Conservation (phyloP, 164 flowering plant genomes). For the Annona cherimola region DNA sequence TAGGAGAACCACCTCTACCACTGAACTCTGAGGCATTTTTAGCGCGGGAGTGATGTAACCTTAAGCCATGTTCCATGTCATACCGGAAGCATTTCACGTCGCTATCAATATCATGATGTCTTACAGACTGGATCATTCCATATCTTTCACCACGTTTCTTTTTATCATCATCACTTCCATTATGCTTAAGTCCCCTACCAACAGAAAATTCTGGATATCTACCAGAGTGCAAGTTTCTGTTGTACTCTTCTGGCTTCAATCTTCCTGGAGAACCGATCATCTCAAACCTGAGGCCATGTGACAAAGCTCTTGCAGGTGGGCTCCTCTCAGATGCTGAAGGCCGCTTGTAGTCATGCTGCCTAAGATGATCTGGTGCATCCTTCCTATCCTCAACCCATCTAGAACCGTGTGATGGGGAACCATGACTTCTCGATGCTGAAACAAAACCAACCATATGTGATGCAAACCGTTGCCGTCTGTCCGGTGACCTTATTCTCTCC, state of each 20-base stretch:
- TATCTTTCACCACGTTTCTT: slow-evolving; percentile 28
- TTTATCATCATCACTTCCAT: slow-evolving; percentile 29
- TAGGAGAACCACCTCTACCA: slow-evolving; percentile 29
- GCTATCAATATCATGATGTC: slow-evolving; percentile 27
- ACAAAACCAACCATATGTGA: slow-evolving; percentile 23
- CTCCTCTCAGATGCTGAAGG: slow-evolving; percentile 22
- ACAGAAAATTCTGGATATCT: slow-evolving; percentile 28
- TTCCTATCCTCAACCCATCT: slow-evolving; percentile 35
- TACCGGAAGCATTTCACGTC: slow-evolving; percentile 26
- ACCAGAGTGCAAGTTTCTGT: slow-evolving; percentile 34
- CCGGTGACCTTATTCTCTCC: slow-evolving; percentile 32
- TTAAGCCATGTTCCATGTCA: slow-evolving; percentile 24
- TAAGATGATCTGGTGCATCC: slow-evolving; percentile 26
- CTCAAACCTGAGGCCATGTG: slow-evolving; percentile 28
- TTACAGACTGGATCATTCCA: slow-evolving; percentile 23
- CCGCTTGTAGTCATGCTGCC: slow-evolving; percentile 29
- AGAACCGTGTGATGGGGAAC: slow-evolving; percentile 25
- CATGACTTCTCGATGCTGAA: slow-evolving; percentile 27
- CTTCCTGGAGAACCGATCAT: slow-evolving; percentile 25
- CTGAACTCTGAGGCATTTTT: slow-evolving; percentile 25
- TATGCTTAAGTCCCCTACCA: slow-evolving; percentile 28
- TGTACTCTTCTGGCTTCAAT: slow-evolving; percentile 31
- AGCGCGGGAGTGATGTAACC: slow-evolving; percentile 13
- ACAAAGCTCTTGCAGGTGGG: slow-evolving; percentile 33
- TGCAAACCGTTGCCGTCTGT: slow-evolving; percentile 24